Percentiles rank a stretch among this genome's conserved stretches.
These are phyloP conservation scores for Cordyceps militaris DNA, from an alignment of 2,329 filamentous ascomycete genomes.

Conservation along the genomic window DNA sequence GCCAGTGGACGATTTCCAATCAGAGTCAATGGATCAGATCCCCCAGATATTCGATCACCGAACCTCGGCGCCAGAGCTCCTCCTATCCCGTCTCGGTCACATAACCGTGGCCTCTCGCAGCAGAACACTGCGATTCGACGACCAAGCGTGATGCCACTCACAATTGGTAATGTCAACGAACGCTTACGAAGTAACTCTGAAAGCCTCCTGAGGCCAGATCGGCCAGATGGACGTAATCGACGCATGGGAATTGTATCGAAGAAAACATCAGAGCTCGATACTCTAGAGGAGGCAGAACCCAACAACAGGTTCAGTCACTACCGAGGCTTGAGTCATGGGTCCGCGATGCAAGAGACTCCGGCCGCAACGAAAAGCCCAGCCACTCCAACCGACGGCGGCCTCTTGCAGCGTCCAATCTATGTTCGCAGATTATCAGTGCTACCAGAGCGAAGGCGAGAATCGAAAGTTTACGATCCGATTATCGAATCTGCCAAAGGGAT, in stretches of 20 bases:
- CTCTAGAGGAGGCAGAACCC: slow-evolving; percentile 54
- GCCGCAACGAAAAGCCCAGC: slow-evolving; percentile 44
- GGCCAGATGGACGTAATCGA: slow-evolving; percentile 48
- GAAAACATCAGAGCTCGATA: slow-evolving; percentile 53
- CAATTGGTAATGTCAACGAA: slow-evolving; percentile 64
- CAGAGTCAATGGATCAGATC: slow-evolving; percentile 67
- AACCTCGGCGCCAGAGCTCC: slow-evolving; percentile 55
- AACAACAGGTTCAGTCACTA: slow-evolving; percentile 61
- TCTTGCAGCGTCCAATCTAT: slow-evolving; percentile 53
- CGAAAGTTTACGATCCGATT: slow-evolving; percentile 52
- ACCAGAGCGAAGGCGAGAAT: slow-evolving; percentile 56
- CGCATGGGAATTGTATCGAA: slow-evolving; percentile 59
- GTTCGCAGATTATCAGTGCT: slow-evolving; percentile 57
- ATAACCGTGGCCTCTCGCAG: slow-evolving; percentile 68
- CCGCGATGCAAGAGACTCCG: slow-evolving; percentile 54
- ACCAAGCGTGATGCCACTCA: slow-evolving; percentile 64
- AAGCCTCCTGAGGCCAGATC: slow-evolving; percentile 46
- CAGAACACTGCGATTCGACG: slow-evolving; percentile 58
- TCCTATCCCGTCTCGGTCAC: slow-evolving; percentile 68
- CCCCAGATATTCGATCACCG: slow-evolving; percentile 61
- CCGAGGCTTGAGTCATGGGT: slow-evolving; percentile 60
- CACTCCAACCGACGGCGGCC: slow-evolving; percentile 48
- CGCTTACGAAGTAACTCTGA: slow-evolving; percentile 60
- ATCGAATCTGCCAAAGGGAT: slow-evolving; percentile 60
- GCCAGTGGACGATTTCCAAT: slow-evolving; percentile 61